Evolutionary conservation across 495 filamentous ascomycete genomes (phyloP).

Genomic region (Usnea hakonensis): DNA sequence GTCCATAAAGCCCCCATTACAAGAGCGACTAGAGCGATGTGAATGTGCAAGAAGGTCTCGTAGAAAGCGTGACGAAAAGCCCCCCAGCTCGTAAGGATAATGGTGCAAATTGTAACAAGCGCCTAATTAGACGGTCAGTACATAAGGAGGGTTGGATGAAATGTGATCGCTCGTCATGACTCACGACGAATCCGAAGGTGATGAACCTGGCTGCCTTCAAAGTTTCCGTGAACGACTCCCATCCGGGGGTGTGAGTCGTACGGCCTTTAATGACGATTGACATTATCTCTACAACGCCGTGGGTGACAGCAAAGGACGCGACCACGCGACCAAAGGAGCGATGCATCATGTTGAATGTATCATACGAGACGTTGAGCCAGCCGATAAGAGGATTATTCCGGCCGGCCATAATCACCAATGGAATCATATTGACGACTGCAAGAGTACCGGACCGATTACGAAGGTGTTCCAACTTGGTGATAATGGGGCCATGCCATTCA

Average conservation of each 20-base stretch:
- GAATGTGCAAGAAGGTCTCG: constrained; percentile 81
- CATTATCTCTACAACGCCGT: constrained; percentile 57
- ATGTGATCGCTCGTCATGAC: constrained; percentile 14
- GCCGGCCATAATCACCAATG: constrained; percentile 58
- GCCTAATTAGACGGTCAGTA: constrained; percentile 29
- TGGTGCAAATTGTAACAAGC: constrained; percentile 47
- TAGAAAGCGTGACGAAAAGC: constrained; percentile 89
- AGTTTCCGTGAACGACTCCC: constrained; percentile 45
- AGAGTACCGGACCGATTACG: constrained; percentile 71
- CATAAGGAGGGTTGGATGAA: background rate
- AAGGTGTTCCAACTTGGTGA: constrained; percentile 49
- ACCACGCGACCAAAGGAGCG: constrained; percentile 74
- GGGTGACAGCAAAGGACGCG: constrained; percentile 53
- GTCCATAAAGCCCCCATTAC: constrained; percentile 59
- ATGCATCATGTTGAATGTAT: constrained; percentile 74
- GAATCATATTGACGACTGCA: constrained; percentile 72
- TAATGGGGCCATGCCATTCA: constrained; percentile 24
- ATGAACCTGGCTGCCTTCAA: constrained; percentile 50
- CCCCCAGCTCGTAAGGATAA: constrained; percentile 56
- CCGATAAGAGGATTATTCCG: constrained; percentile 63
- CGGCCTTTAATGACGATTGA: constrained; percentile 54
- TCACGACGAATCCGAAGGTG: constrained; percentile 46
- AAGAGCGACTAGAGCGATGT: constrained; percentile 61
- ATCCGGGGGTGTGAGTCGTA: constrained; percentile 41
- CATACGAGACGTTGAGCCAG: constrained; percentile 59